Conservation (phyloP, 352 stramenopile genomes). For the Pythium coloratum region DNA sequence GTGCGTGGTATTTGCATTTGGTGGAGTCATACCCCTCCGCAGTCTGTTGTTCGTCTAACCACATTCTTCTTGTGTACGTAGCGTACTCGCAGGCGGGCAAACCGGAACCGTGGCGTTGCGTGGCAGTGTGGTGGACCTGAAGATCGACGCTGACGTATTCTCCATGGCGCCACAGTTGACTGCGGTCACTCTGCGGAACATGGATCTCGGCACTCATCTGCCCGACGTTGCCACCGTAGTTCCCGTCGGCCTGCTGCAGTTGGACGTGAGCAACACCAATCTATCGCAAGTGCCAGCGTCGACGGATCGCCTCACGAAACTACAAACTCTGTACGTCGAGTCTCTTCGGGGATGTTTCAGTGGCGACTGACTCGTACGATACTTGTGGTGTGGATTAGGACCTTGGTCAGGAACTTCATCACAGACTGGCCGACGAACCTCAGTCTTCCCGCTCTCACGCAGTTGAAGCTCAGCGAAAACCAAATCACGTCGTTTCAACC, state of each 20-base stretch:
- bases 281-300: slow-evolving; percentile 1
- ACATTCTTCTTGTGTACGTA: not conserved
- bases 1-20: slow-evolving; percentile 6
- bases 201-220: slow-evolving; percentile 2
- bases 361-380: not conserved
- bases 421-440: not conserved
- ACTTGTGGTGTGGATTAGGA: not conserved
- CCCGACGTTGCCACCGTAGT: slow-evolving; percentile 4
- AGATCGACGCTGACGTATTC: slow-evolving; percentile 11
- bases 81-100: slow-evolving; percentile 17
- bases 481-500: not conserved
- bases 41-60: not conserved
- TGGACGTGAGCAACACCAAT: slow-evolving; percentile 18
- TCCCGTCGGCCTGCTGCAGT: not conserved
- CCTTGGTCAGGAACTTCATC: not conserved
- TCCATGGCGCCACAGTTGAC: not conserved
- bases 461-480: slow-evolving; percentile 8
- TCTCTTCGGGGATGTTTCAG: not conserved
- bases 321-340: slow-evolving; percentile 12
- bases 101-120: not conserved
- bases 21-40: too few species aligned
- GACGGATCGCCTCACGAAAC: not conserved
- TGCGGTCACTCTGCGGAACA: slow-evolving; percentile 11
- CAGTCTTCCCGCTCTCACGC: not conserved
- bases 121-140: slow-evolving; percentile 8